Conservation (phyloP, 352 stramenopile species). For the Pythium pyrilobum region DNA sequence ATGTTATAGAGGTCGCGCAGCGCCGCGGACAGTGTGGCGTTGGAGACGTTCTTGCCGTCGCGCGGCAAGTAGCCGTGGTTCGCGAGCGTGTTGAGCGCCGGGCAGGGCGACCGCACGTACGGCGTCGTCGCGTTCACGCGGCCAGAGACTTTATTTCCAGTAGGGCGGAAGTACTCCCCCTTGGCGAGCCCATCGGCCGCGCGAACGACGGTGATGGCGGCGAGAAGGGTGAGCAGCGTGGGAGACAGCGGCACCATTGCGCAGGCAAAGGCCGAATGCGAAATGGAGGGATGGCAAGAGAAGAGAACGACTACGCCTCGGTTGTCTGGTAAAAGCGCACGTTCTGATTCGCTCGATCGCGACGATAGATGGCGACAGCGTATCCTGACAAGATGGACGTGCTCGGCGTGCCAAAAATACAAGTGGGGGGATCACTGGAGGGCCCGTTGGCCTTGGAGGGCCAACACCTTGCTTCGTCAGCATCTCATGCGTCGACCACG, state of each 20-base stretch:
- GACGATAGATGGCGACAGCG: no score
- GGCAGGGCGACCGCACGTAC: slow-evolving; percentile 43
- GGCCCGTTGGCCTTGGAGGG: no score
- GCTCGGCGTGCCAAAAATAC: no score
- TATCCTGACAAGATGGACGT: no score
- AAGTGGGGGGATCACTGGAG: no score
- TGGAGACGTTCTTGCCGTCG: slow-evolving; percentile 31
- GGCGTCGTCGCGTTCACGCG: slow-evolving; percentile 14
- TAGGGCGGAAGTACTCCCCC: slow-evolving; percentile 29
- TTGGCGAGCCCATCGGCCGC: background rate
- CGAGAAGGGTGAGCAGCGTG: background rate
- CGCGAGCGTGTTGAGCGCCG: slow-evolving; percentile 40
- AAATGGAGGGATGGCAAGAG: no score
- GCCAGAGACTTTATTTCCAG: slow-evolving; percentile 24
- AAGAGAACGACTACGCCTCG: no score
- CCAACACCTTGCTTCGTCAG: no score
- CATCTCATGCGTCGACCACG: no score
- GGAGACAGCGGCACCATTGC: background rate
- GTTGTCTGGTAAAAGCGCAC: no score
- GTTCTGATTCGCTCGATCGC: no score
- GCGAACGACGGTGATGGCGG: background rate
- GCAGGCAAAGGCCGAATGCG: no score
- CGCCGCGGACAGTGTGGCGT: slow-evolving; percentile 4
- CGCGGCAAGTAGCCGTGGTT: slow-evolving; percentile 50
- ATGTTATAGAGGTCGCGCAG: slow-evolving; percentile 18